Percentiles rank a stretch among this genome's conserved stretches.
phyloP scores from a whole-genome alignment of 2,329 filamentous ascomycete genomes.

The Teratosphaeriaceae sp. region DNA sequence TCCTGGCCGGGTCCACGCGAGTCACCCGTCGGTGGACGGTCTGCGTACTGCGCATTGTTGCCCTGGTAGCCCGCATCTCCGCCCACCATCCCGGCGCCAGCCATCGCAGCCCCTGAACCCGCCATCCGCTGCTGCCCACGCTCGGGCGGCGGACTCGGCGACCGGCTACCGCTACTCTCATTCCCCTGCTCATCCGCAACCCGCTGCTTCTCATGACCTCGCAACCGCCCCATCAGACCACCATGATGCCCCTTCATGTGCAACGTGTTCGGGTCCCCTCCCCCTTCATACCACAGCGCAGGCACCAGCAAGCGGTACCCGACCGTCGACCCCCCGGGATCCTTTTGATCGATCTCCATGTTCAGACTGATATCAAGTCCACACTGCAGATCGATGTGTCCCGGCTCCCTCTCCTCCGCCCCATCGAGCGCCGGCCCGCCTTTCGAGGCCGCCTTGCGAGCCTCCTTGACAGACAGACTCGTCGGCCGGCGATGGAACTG shows the following conservation, averaged over 20 bases:
- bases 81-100: neutral
- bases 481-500: conserved; percentile 41
- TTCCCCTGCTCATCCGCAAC: neutral
- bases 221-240: neutral
- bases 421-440: conserved; percentile 44
- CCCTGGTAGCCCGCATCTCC: neutral
- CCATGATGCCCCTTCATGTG: neutral
- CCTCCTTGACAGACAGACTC: conserved; percentile 34
- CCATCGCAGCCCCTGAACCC: neutral
- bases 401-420: conserved; percentile 48
- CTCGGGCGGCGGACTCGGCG: neutral
- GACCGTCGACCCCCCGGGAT: conserved; percentile 80
- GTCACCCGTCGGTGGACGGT: too few species aligned
- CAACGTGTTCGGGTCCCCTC: neutral
- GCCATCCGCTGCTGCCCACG: neutral
- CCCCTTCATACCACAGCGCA: conserved; percentile 49
- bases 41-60: too few species aligned
- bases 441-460: conserved; percentile 27
- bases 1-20: neutral
- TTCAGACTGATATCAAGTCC: conserved; percentile 85
- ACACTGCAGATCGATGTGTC: conserved; percentile 66
- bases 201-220: too few species aligned
- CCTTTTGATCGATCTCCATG: conserved; percentile 76
- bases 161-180: neutral
- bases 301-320: conserved; percentile 86